These are phyloP conservation scores for Musa schizocarpa DNA, from an alignment of 176 grass and related monocot species.

Conservation along the genomic window DNA sequence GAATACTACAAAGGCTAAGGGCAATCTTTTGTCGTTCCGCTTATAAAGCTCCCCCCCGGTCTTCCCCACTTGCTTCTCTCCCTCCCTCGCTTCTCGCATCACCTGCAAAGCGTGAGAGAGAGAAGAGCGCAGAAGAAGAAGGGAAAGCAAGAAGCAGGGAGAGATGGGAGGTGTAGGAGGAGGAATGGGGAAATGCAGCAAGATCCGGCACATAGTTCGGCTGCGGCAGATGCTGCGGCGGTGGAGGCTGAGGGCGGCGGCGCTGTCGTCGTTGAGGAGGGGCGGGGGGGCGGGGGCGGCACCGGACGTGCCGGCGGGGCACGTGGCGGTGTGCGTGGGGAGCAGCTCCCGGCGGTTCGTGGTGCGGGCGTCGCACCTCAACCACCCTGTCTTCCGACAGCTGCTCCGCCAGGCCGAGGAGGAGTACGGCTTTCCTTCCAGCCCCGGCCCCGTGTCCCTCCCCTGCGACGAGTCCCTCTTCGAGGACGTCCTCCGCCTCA, in stretches of 20 bases:
- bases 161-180: not conserved
- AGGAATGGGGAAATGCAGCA: constrained; percentile 68
- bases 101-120: not conserved
- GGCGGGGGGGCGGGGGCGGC: not conserved
- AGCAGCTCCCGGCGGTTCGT: constrained; percentile 60
- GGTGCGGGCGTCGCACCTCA: constrained; percentile 72
- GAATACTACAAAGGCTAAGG: too few relatives aligned
- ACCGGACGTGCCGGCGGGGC: constrained; percentile 44
- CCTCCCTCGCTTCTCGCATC: not conserved
- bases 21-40: not conserved
- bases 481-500: constrained; percentile 62
- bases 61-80: not conserved
- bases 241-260: constrained; percentile 56
- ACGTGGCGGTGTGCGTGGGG: constrained; percentile 76
- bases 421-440: constrained; percentile 62
- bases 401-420: constrained; percentile 75
- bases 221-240: constrained; percentile 65
- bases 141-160: constrained; percentile 7
- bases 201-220: constrained; percentile 74
- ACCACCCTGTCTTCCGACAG: constrained; percentile 87
- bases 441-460: constrained; percentile 50
- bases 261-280: constrained; percentile 9
- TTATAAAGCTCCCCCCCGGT: not conserved
- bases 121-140: not conserved
- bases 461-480: constrained; percentile 88